A percentile compares a stretch with the other conserved stretches of the same genome.
Evolutionary conservation across 768 basidiomycete species (phyloP).

Genomic region (Lyophyllum shimeji): DNA sequence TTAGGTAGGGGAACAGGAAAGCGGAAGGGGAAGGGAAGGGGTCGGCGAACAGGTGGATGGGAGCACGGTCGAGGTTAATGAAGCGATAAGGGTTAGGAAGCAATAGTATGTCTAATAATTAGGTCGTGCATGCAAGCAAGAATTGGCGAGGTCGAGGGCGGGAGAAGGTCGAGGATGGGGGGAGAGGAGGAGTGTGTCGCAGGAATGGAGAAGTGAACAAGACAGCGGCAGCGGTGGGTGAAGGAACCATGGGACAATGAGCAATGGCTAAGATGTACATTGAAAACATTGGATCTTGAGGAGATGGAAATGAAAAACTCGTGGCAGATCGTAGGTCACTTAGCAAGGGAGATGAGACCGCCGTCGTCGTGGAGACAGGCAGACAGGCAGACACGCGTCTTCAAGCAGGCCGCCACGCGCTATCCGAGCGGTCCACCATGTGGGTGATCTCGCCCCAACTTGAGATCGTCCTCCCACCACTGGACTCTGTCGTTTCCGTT

Average conservation of each 20-base stretch:
- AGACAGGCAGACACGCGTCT: slow-evolving; percentile 9
- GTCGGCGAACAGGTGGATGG: neutral
- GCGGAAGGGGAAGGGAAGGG: neutral
- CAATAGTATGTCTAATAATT: slow-evolving; percentile 30
- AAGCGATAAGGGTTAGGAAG: slow-evolving; percentile 8
- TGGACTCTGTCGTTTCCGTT: slow-evolving; percentile 55
- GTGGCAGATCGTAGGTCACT: slow-evolving; percentile 7
- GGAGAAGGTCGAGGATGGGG: neutral
- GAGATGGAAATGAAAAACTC: slow-evolving; percentile 8
- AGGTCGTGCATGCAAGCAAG: slow-evolving; percentile 20
- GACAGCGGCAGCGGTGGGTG: neutral
- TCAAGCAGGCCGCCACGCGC: slow-evolving; percentile 40
- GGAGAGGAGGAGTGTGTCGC: slow-evolving; percentile 7
- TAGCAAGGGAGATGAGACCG: slow-evolving; percentile 10
- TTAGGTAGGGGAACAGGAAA: neutral
- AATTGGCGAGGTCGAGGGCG: neutral
- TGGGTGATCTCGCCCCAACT: slow-evolving; percentile 49
- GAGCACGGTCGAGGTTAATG: neutral
- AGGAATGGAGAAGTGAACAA: neutral
- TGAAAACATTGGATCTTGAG: neutral
- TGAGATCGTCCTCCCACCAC: slow-evolving; percentile 43
- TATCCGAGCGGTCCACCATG: slow-evolving; percentile 40
- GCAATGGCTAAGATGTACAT: neutral
- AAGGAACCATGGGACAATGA: neutral
- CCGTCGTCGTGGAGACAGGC: neutral